Conservation (phyloP, 2,329 filamentous ascomycete genomes). For the Leptographium galeiforme region DNA sequence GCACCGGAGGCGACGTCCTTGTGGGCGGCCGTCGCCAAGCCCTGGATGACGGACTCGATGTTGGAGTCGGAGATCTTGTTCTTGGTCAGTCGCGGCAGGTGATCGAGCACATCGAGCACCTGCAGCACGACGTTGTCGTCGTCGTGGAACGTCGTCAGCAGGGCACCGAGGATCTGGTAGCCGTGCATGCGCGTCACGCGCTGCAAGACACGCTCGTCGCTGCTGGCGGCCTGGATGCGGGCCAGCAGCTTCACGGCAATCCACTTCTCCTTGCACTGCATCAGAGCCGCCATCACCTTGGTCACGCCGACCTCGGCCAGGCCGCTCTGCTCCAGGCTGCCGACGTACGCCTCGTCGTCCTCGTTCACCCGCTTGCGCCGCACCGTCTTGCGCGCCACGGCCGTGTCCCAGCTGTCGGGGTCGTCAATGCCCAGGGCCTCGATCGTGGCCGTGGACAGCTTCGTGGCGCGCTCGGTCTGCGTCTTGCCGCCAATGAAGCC, state of each 20-base stretch:
- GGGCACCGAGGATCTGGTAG: conserved; percentile 85
- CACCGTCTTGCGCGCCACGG: conserved; percentile 68
- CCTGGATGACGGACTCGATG: conserved; percentile 70
- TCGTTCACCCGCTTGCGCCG: conserved; percentile 85
- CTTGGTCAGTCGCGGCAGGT: conserved; percentile 76
- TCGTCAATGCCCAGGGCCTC: conserved; percentile 94
- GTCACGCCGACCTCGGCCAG: conserved; percentile 74
- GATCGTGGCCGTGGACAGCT: conserved; percentile 76
- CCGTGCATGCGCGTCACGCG: conserved; percentile 93
- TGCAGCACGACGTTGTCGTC: conserved; percentile 84
- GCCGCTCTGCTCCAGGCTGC: conserved; percentile 66
- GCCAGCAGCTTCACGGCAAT: conserved; percentile 89
- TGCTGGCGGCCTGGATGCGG: conserved; percentile 65
- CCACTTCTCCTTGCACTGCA: conserved; percentile 99
- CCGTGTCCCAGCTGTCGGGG: conserved; percentile 70
- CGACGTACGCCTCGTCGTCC: conserved; percentile 91
- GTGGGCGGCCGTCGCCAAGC: conserved; percentile 54
- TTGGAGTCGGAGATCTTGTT: conserved; percentile 97
- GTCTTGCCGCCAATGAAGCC: conserved; percentile 97
- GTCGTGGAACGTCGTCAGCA: conserved; percentile 72
- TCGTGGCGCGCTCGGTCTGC: conserved; percentile 88
- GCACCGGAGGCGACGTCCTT: conserved; percentile 63
- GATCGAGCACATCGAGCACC: conserved; percentile 77
- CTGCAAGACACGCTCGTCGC: conserved; percentile 77
- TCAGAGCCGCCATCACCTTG: conserved; percentile 90